Evolutionary conservation across 345 rosid species (phyloP).

Genomic region (Populus deltoides): DNA sequence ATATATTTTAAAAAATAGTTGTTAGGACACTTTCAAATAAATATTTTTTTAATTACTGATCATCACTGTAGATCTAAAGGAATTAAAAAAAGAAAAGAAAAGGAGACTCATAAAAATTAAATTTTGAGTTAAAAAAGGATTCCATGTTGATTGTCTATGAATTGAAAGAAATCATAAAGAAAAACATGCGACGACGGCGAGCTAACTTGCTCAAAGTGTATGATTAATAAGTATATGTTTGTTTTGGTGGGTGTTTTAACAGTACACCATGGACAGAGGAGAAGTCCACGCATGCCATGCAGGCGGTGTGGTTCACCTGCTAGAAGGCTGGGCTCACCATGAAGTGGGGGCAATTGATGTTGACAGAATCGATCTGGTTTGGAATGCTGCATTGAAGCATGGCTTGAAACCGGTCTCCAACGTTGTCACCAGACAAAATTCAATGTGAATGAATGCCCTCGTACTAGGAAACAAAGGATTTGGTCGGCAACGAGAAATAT

Average conservation of each 20-base stretch:
- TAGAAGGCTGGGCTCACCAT: slow-evolving; percentile 91
- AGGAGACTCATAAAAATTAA: too few relatives aligned
- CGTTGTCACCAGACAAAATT: background rate
- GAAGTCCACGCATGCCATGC: slow-evolving; percentile 99
- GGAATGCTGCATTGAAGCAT: slow-evolving; percentile 87
- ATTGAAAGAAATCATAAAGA: too few relatives aligned
- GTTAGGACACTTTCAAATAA: too few relatives aligned
- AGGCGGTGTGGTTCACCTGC: slow-evolving; percentile 85
- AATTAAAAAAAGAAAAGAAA: background rate
- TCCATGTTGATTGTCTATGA: too few relatives aligned
- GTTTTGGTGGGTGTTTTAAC: slow-evolving; percentile 21
- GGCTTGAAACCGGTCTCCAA: slow-evolving; percentile 60
- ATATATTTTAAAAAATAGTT: too few relatives aligned
- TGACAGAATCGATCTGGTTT: slow-evolving; percentile 77
- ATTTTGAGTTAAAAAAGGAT: too few relatives aligned
- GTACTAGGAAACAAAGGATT: background rate
- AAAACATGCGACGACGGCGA: too few relatives aligned
- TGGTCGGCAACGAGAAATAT: background rate
- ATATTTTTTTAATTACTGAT: too few relatives aligned
- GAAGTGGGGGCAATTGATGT: slow-evolving; percentile 95
- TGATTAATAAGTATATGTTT: background rate
- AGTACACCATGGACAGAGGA: slow-evolving; percentile 97
- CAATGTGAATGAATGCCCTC: background rate
- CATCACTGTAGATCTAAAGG: background rate
- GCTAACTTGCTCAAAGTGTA: background rate